phyloP scores from a whole-genome alignment of 768 basidiomycete species.

The Suillus bovinus region DNA sequence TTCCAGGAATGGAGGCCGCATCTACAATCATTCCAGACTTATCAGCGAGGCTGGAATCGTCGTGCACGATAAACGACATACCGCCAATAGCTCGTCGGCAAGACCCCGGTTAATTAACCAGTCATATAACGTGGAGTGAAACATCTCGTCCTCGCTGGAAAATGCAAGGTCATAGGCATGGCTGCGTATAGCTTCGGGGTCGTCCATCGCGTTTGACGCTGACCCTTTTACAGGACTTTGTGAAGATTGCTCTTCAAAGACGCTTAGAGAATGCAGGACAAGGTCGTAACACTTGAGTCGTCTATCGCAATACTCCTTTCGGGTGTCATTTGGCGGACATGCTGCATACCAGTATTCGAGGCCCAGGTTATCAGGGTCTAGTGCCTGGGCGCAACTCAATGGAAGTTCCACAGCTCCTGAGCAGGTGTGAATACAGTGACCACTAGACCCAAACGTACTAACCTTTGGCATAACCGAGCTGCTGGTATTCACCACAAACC shows the following conservation, averaged over 20 bases:
- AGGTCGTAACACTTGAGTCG: conserved; percentile 80
- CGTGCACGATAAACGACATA: conserved; percentile 34
- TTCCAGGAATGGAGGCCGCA: conserved; percentile 87
- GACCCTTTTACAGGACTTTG: conserved; percentile 26
- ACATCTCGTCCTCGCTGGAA: conserved; percentile 83
- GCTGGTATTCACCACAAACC: conserved; percentile 86
- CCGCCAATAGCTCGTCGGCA: conserved; percentile 90
- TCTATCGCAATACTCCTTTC: conserved; percentile 55
- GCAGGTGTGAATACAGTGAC: conserved; percentile 6
- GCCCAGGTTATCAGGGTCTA: conserved; percentile 76
- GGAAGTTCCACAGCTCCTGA: conserved; percentile 85
- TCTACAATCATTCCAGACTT: conserved; percentile 42
- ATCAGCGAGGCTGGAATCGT: conserved; percentile 15
- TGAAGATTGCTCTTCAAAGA: conserved; percentile 69
- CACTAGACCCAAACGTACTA: conserved; percentile 15
- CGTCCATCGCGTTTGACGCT: conserved; percentile 36
- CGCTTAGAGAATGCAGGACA: conserved; percentile 76
- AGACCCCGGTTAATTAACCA: conserved; percentile 83
- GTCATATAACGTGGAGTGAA: conserved; percentile 92
- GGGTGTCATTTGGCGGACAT: conserved; percentile 55
- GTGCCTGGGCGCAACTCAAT: conserved; percentile 74
- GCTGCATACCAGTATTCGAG: conserved; percentile 77
- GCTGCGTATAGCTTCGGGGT: conserved; percentile 71
- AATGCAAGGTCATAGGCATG: conserved; percentile 90
- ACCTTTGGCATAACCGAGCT: conserved; percentile 84